A percentile compares a stretch with the other conserved stretches of the same genome.
phyloP scores from a whole-genome alignment of 768 basidiomycete species.

The Rhizopogon salebrosus region DNA sequence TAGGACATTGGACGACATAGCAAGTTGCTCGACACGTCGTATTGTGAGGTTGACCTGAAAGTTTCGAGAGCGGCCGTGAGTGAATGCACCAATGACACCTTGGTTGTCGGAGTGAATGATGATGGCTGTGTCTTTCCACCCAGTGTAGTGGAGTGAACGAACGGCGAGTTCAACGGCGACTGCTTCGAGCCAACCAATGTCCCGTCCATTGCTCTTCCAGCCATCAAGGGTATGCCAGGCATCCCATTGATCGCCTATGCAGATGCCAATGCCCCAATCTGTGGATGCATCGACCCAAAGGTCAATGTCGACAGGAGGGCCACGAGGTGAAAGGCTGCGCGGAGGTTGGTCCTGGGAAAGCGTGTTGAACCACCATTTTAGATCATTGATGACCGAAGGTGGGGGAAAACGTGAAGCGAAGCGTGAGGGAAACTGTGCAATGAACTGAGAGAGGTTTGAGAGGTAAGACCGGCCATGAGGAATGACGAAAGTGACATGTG shows the following conservation, averaged over 20 bases:
- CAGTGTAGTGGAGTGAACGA: neutral
- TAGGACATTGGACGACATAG: too few relatives aligned
- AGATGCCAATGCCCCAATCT: neutral
- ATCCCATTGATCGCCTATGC: conserved; percentile 8
- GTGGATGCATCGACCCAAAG: neutral
- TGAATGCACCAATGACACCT: conserved; percentile 35
- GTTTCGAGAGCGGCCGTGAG: conserved; percentile 26
- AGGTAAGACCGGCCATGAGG: neutral
- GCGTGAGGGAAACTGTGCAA: neutral
- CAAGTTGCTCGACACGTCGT: too few relatives aligned
- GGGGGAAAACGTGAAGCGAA: neutral
- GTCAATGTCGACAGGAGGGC: neutral
- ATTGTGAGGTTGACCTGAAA: conserved; percentile 13
- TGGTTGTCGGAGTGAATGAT: conserved; percentile 21
- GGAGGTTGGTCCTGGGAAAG: too few relatives aligned
- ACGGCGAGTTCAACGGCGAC: conserved; percentile 38
- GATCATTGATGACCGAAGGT: neutral
- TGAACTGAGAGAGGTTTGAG: neutral
- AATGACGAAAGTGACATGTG: neutral
- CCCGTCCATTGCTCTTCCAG: conserved; percentile 25
- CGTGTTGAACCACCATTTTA: neutral
- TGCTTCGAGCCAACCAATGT: conserved; percentile 46
- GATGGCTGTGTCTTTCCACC: neutral
- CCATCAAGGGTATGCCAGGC: conserved; percentile 26
- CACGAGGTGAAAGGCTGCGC: neutral